Evolutionary conservation across 2,329 filamentous ascomycete species (phyloP), one percentile per base, ranked within the genome.

Genomic region (Magnaporthiopsis rhizophila): DNA sequence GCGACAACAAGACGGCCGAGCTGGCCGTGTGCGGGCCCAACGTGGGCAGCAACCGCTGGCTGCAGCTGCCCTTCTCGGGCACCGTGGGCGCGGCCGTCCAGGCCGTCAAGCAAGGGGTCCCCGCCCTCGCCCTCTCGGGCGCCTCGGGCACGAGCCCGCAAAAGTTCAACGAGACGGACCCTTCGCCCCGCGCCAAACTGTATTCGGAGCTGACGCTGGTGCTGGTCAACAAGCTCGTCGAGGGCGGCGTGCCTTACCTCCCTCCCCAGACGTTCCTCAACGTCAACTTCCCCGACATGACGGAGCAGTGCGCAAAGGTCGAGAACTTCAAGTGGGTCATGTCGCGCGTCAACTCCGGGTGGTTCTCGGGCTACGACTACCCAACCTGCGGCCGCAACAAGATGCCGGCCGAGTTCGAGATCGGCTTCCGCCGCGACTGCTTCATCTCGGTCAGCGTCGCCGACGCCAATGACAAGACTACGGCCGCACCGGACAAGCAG

Each of bases 91-190:
- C 85, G 0, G 85, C 87, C 9, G 80, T 78, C 45, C 85, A 86
- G 67, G 86, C 88, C 0, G 83, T 79, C 4, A 76, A 82, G 26
- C 76, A 76, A 1, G 80, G 81, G 1, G 83, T 90, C 65, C 88
- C 88, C 0, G 83, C 83, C n/a, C 81, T 91, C 64, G 88, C 87
- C 21, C 90, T 91, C 75, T 86, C 83, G 0, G 88, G 87, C 7
- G 73, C 74, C 1, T 80, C 80, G 0, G 77, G 77, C 7, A 77
- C 78, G 18, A 79, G 75, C 34, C 81, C 82, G 0, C 45, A 45
- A 58, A 30, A 36, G 45, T 78, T 82, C 0, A 90, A 82, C 79
- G 79, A 87, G 68, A 74, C 78, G 1, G 74, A 79, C 1, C 84
- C 80, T 1, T 83, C 86, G 1, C 66, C 74, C 12, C 81, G 84